Conservation (phyloP, 352 stramenopile genomes). For the Elongisporangium anandrum region DNA sequence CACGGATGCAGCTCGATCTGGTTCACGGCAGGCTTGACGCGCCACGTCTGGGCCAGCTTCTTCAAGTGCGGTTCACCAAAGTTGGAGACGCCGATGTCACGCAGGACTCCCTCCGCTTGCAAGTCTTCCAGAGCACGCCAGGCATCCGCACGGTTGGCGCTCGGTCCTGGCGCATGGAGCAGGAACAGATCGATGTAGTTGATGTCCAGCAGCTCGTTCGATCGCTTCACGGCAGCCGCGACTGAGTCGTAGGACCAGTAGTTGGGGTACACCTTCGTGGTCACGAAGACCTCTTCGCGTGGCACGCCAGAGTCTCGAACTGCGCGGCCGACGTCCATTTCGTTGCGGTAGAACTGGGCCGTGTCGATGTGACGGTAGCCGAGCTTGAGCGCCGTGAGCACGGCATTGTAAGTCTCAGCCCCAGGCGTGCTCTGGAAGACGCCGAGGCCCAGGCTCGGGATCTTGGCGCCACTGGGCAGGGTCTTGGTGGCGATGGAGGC, state of each 20-base stretch:
- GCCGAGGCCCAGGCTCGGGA: constrained; percentile 27
- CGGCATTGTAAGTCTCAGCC: constrained; percentile 26
- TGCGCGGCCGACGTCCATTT: constrained; percentile 60
- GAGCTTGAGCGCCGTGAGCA: constrained; percentile 37
- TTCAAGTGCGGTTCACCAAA: constrained; percentile 74
- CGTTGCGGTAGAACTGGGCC: constrained; percentile 80
- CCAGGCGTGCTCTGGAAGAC: constrained; percentile 26
- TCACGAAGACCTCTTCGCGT: constrained; percentile 67
- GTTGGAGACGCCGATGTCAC: constrained; percentile 83
- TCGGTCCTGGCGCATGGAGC: constrained; percentile 51
- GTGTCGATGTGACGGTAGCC: constrained; percentile 85
- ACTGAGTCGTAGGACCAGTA: constrained; percentile 63
- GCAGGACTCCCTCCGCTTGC: constrained; percentile 36
- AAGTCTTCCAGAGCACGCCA: constrained; percentile 36
- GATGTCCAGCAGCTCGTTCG: constrained; percentile 35
- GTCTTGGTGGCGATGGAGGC: constrained; percentile 8
- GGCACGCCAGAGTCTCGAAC: constrained; percentile 53
- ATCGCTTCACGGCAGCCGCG: constrained; percentile 29
- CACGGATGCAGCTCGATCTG: constrained; percentile 72
- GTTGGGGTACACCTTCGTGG: constrained; percentile 60
- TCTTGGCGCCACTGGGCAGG: constrained; percentile 23
- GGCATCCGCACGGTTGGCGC: constrained; percentile 25
- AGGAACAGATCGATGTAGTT: constrained; percentile 74
- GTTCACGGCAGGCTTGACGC: constrained; percentile 51
- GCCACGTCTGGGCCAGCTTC: constrained; percentile 43